phyloP scores from a whole-genome alignment of 2,329 filamentous ascomycete species.

The Alternaria burnsii region DNA sequence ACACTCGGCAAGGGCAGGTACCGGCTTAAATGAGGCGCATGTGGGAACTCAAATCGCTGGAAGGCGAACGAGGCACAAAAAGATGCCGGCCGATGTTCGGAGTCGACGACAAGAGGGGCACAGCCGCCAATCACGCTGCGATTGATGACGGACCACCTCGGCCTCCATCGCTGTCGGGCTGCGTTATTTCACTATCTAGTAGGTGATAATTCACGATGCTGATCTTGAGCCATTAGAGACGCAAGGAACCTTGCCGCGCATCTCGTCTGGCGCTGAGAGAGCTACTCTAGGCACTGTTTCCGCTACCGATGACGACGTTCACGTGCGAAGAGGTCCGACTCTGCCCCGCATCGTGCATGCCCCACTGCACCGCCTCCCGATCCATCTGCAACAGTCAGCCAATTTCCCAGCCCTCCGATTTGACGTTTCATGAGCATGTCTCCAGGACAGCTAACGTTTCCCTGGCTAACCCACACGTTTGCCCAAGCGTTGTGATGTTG shows the following conservation, averaged over 20 bases:
- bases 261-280: constrained; percentile 5
- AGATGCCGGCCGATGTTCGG: constrained; percentile 43
- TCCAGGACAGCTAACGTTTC: neutral
- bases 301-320: constrained; percentile 27
- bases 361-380: constrained; percentile 10
- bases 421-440: neutral
- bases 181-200: constrained; percentile 1
- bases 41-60: constrained; percentile 35
- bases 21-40: constrained; percentile 34
- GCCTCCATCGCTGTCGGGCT: constrained; percentile 19
- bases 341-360: constrained; percentile 29
- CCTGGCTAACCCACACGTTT: constrained; percentile 1
- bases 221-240: constrained; percentile 2
- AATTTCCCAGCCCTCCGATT: neutral
- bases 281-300: constrained; percentile 6
- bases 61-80: constrained; percentile 41
- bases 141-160: constrained; percentile 34
- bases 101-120: constrained; percentile 29
- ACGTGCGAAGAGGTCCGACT: constrained; percentile 7
- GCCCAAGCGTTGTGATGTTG: neutral
- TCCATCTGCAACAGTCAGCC: neutral
- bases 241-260: constrained; percentile 15
- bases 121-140: constrained; percentile 33
- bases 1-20: constrained; percentile 18
- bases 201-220: constrained; percentile 6